These are phyloP conservation scores for Peronospora tabacina DNA, from an alignment of 352 stramenopile species.

Conservation along the genomic window DNA sequence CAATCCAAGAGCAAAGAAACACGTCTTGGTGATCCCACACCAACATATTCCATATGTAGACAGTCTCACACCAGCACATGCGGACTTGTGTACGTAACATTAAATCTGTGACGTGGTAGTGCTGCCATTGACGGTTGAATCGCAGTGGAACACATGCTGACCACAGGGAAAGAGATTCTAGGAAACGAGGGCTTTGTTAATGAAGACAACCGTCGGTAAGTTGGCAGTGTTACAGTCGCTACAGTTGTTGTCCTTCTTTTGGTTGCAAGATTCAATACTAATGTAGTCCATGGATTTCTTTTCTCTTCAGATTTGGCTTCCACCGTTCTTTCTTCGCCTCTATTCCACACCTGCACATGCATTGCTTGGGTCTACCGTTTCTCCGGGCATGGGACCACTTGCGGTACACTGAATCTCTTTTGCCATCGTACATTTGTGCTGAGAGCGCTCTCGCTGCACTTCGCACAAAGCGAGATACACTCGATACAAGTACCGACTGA, in stretches of 20 bases:
- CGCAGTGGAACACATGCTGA: constrained; percentile 53
- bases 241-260: not conserved
- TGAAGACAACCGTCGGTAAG: constrained; percentile 28
- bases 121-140: not conserved
- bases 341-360: constrained; percentile 62
- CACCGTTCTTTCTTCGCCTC: constrained; percentile 63
- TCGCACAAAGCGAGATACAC: constrained; percentile 14
- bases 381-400: constrained; percentile 52
- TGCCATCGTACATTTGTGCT: constrained; percentile 46
- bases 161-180: constrained; percentile 43
- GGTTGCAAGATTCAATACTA: not conserved
- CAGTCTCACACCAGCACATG: constrained; percentile 35
- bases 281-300: not conserved
- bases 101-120: not conserved
- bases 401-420: constrained; percentile 40
- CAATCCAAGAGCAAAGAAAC: constrained; percentile 42
- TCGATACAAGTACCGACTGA: constrained; percentile 16
- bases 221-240: not conserved
- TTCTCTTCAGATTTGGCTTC: constrained; percentile 48
- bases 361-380: constrained; percentile 63
- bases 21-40: constrained; percentile 57
- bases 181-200: constrained; percentile 35
- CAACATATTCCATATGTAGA: constrained; percentile 53
- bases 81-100: constrained; percentile 33
- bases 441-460: constrained; percentile 35